Evolutionary conservation across 345 rosid genomes (phyloP), one percentile per base, ranked within the genome.

Genomic region (Murraya paniculata): DNA sequence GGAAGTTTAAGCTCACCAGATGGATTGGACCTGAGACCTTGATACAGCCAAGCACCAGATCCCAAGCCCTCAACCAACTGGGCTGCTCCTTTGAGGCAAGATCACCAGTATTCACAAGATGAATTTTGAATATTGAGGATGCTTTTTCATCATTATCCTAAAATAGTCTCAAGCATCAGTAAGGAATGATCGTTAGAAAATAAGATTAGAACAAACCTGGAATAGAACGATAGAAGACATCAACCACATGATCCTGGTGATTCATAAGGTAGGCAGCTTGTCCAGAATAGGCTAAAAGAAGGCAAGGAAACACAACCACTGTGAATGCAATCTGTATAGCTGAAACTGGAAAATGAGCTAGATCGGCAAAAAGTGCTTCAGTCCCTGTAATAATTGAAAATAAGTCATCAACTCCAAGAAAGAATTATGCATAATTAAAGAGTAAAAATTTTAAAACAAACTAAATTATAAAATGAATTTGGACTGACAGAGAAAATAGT

Each of bases 241-340:
- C 95, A 13, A 27, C 27, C 36, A 85, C 91, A 77, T 92, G 95
- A 1, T 88, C 90, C 41, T 1, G 70, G 73, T 94, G 60, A 13
- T 79, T 80, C 89, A 90, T 78, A 77, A 96, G 97, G 81, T 94
- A 96, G n/a, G 99, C 97, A 66, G 99, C 99, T 84, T 96, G 99
- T 77, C 99, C 99, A 19, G 92, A 83, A 77, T 96, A 96, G 27
- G 99, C 97, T 77, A 92, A 83, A 76, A 96, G 95, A 86, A 96
- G 99, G 85, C 97, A 92, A 61, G 99, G 99, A 82, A 94, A 89
- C 75, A 96, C 99, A 16, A 96, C 85, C 16, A 87, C 84, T 0
- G 99, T 94, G 82, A 94, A 96, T 65, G 99, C 97, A 82, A 91
- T 78, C 83, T 96, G 99, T 79, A 94, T 74, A 5, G 98, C 98